A percentile compares a stretch with the other conserved stretches of the same genome.
These are phyloP conservation scores for Hyaloscypha variabilis DNA, from an alignment of 495 filamentous ascomycete species.

Conservation along the genomic window DNA sequence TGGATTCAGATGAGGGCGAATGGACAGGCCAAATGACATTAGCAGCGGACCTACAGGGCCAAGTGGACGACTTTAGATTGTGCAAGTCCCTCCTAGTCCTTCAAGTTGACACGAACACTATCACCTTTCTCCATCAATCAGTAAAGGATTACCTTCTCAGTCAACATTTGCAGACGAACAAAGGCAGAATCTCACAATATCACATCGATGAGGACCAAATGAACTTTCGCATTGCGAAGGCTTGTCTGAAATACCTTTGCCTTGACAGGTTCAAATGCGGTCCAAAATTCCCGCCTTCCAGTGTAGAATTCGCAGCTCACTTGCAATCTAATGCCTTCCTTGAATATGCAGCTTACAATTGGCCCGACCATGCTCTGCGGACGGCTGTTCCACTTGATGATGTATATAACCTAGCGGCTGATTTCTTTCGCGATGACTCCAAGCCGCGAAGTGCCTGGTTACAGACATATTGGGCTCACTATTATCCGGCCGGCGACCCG, in stretches of 20 bases:
- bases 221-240: not conserved
- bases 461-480: no score
- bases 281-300: not conserved
- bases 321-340: not conserved
- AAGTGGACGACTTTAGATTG: not conserved
- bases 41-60: not conserved
- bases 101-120: not conserved
- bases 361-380: no score
- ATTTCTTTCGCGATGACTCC: no score
- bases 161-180: no score
- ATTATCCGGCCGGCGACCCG: no score
- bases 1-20: not conserved
- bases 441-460: no score
- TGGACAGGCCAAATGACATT: not conserved
- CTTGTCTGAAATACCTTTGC: not conserved
- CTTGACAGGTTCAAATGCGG: not conserved
- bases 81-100: not conserved
- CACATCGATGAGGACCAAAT: not conserved
- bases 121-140: not conserved
- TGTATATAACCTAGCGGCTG: no score
- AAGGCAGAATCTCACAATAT: not conserved
- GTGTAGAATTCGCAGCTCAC: not conserved
- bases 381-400: no score
- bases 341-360: not conserved
- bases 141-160: conserved; percentile 4